Base-by-base conservation (phyloP, 2,329 filamentous ascomycete species). In the Arthrobotrys musiformis region DNA sequence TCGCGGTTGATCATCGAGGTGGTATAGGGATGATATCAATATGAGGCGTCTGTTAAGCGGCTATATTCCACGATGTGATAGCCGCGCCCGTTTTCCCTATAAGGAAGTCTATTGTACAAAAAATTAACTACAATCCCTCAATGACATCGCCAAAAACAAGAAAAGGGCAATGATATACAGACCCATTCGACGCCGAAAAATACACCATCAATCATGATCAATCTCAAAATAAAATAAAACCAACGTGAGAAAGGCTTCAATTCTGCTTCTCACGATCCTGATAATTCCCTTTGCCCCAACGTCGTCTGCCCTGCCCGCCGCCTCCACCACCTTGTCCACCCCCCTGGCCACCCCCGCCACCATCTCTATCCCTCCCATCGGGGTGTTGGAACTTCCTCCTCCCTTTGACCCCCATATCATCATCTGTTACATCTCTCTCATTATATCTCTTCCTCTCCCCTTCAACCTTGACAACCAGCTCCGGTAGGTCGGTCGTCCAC, bases 401-500 rank as follows among this genome's bases (percentile, higher is more conserved):
- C 22, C 69, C 66, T 33, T 73, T 79, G 33, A 77, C 73, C 13
- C 72, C 73, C 78, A 79, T 79, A 68, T 69, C 72, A 19, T 79
- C 72, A 52, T 78, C 69, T 9, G 74, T 78, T 19, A 73, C 72
- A 72, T 73, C 64, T n/a, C 63, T 73, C 64, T 78, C 68, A 74
- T 77, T 79, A 61, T 78, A 77, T 35, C 66, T 60, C 79, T 91
- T 90, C 30, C 88, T 89, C 6, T 91, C 93, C 85, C 91, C 91
- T 82, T 93, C 91, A 42, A 93, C 85, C 69, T 87, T 87, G 4
- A 88, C 89, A 80, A 86, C 87, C 76, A 86, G 87, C 67, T 67
- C 66, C 4, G 60, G 60, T 8, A 90, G 85, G 24, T 90, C 89
- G n/a, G 83, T 86, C 17, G 85, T 84, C 90, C 93, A 98, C 75